Evolutionary conservation across 345 rosid species (phyloP), one percentile per base, ranked within the genome.

Genomic region (Eucalyptus polyanthemos): DNA sequence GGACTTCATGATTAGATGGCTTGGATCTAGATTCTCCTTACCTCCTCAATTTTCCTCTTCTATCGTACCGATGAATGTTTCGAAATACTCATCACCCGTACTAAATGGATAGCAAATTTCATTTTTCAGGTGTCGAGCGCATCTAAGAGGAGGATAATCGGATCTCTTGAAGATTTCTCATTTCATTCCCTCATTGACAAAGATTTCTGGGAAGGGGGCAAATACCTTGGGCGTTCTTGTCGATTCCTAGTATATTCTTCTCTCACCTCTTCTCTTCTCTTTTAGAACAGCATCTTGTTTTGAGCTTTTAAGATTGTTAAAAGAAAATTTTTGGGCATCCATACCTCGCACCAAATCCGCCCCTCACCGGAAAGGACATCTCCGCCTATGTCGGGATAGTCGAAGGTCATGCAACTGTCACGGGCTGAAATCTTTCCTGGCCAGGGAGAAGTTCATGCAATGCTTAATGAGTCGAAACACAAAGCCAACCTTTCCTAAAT

Each of bases 41-140:
- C 2, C 2, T 9, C 13, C 13, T 3, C 8, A 14, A 6, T 27
- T 27, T 31, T 5, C 42, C 42, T 15, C 19, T n/a, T 14, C 1
- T n/a, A 14, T 7, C 72, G 16, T 62, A 62, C 69, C 31, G 31
- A 62, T 29, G 15, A 27, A 27, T 62, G 0, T n/a, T 62, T 27
- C 17, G 69, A 6, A 62, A 4, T 62, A 62, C 15, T 27, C 31
- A n/a, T 62, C 6, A 58, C 65, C 29, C 65, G 29, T 58, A 24
- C n/a, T 25, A 9, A 58, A 3, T 58, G 29, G 13, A 21, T 27
- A 12, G 14, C 16, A 65, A n/a, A n/a, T 67, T 67, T 14, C 37
- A 15, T n/a, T 67, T 65, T 2, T 15, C 3, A 67, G 4, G 76
- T n/a, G 1, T n/a, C 21, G 76, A 67, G 76, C 34, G 34, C 40